A percentile compares a stretch with the other conserved stretches of the same genome.
Evolutionary conservation across 75 land plant species (phyloP).

Genomic region (Cryptomeria japonica): DNA sequence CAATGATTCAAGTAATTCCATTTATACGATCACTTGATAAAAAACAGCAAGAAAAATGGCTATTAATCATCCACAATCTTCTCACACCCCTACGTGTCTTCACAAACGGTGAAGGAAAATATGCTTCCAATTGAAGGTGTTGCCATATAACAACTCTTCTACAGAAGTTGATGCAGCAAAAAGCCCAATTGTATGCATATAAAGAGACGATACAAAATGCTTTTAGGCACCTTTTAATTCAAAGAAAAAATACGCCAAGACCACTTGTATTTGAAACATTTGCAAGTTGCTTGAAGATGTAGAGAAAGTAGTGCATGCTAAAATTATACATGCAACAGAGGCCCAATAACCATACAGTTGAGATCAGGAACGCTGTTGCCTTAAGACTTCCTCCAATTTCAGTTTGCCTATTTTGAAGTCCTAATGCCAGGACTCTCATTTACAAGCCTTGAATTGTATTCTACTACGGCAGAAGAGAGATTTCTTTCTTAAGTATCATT

Average conservation of each 20-base stretch:
- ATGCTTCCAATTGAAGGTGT: neutral
- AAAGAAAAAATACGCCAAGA: neutral
- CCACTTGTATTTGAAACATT: neutral
- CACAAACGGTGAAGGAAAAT: neutral
- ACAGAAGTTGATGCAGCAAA: neutral
- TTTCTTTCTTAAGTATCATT: neutral
- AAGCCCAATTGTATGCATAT: neutral
- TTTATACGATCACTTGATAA: too few relatives aligned
- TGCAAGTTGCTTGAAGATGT: neutral
- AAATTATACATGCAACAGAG: neutral
- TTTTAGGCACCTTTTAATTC: neutral
- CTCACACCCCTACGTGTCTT: neutral
- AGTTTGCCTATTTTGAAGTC: neutral
- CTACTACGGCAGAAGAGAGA: neutral
- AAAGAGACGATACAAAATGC: neutral
- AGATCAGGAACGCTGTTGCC: neutral
- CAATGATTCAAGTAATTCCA: too few relatives aligned
- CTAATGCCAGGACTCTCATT: neutral
- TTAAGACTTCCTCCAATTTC: neutral
- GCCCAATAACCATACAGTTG: neutral
- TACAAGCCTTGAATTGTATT: slow-evolving; percentile 1
- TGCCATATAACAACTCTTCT: neutral
- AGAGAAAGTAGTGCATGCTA: neutral
- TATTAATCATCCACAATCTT: neutral
- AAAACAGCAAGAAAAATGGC: neutral